phyloP scores from a whole-genome alignment of 345 rosid genomes.

The Eucalyptus curtisii region DNA sequence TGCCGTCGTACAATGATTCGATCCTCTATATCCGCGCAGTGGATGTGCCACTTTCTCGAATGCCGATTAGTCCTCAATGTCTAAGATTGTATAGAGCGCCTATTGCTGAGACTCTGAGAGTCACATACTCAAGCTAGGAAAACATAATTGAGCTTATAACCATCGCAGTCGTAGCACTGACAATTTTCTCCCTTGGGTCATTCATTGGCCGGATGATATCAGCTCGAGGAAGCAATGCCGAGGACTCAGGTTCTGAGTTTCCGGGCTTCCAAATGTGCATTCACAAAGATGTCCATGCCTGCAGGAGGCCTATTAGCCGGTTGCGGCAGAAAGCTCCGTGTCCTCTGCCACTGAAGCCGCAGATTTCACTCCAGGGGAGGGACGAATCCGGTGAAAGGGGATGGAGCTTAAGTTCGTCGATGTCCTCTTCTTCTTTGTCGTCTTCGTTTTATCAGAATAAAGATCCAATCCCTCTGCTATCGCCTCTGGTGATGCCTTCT shows the following conservation, averaged over 20 bases:
- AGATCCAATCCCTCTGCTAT: slow-evolving; percentile 69
- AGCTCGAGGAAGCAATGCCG: not conserved
- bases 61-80: not conserved
- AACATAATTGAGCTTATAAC: not conserved
- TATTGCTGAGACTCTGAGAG: not conserved
- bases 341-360: slow-evolving; percentile 34
- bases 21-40: not conserved
- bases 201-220: not conserved
- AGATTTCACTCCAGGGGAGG: not conserved
- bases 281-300: slow-evolving; percentile 42
- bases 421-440: slow-evolving; percentile 12
- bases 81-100: not conserved
- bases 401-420: not conserved
- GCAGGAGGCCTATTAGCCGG: slow-evolving; percentile 30
- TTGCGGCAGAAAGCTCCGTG: slow-evolving; percentile 54
- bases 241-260: slow-evolving; percentile 27
- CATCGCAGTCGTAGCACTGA: not conserved
- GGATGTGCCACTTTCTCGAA: not conserved
- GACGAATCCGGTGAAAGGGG: not conserved
- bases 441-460: slow-evolving; percentile 22
- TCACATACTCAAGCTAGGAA: not conserved
- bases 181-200: not conserved
- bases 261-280: slow-evolving; percentile 45
- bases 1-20: not conserved
- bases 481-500: slow-evolving; percentile 69